Evolutionary conservation across 2,329 filamentous ascomycete genomes (phyloP).

Genomic region (Scedosporium minutisporum): DNA sequence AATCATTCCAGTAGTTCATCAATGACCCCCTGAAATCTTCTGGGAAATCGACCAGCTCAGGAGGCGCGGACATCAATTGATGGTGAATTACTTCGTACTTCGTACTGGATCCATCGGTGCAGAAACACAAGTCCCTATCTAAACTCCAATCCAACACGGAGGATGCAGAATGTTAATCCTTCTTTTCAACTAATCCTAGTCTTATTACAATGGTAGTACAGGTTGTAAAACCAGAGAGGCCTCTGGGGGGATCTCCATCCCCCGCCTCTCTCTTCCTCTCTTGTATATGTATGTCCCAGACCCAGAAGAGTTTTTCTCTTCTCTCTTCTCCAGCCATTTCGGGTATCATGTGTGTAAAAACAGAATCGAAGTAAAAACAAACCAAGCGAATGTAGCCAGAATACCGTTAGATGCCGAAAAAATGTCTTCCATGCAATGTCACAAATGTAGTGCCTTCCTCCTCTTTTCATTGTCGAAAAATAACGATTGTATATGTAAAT

Average conservation of each 20-base stretch:
- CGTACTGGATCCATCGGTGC: too few relatives aligned
- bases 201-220: slow-evolving; percentile 10
- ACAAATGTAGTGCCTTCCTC: background rate
- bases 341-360: background rate
- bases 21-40: too few relatives aligned
- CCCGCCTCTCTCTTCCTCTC: background rate
- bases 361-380: background rate
- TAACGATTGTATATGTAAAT: background rate
- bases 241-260: background rate
- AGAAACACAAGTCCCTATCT: background rate
- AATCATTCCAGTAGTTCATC: too few relatives aligned
- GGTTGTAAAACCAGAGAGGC: slow-evolving; percentile 1
- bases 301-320: background rate
- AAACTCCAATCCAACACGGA: background rate
- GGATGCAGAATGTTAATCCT: background rate
- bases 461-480: background rate
- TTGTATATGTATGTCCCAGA: background rate
- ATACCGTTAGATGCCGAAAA: background rate
- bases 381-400: background rate
- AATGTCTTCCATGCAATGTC: background rate
- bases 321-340: background rate
- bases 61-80: too few relatives aligned
- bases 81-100: too few relatives aligned
- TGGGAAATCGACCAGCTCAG: too few relatives aligned
- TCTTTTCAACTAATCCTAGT: background rate